Conservation (phyloP, 495 filamentous ascomycete species). For the Apodospora peruviana region DNA sequence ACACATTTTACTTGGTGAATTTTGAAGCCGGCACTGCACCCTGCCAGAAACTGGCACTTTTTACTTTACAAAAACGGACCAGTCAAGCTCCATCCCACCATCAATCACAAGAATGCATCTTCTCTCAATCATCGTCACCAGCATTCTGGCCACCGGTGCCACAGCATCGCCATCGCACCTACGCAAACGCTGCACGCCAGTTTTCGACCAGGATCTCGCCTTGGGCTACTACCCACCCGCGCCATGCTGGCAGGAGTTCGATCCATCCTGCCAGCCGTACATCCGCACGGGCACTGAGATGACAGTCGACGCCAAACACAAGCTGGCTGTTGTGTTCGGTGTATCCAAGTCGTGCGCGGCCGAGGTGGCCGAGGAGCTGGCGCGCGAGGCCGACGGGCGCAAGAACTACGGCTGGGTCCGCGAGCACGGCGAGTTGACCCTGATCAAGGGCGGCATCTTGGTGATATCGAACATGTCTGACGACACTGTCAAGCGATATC, state of each 20-base stretch:
- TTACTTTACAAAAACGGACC: too few species aligned
- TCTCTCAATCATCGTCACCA: not conserved
- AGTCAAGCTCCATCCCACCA: too few species aligned
- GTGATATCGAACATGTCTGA: constrained; percentile 18
- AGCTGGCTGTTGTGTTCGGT: constrained; percentile 14
- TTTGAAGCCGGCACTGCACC: too few species aligned
- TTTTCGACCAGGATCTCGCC: constrained; percentile 14
- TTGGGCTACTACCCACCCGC: constrained; percentile 21
- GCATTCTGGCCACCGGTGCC: not conserved
- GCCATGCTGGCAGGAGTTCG: constrained; percentile 23
- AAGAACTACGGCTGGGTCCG: constrained; percentile 18
- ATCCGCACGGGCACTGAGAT: constrained; percentile 9
- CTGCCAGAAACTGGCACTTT: too few species aligned
- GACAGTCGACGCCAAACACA: constrained; percentile 12
- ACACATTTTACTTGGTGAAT: too few species aligned
- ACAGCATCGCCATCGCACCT: not conserved
- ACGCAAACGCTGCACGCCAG: constrained; percentile 18
- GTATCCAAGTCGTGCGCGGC: constrained; percentile 9
- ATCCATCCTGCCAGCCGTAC: constrained; percentile 16
- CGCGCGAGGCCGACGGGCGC: constrained; percentile 11
- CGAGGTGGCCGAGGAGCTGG: constrained; percentile 18
- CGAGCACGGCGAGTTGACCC: constrained; percentile 11
- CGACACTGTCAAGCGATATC: constrained; percentile 9
- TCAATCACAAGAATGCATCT: too few species aligned
- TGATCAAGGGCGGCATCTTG: constrained; percentile 13